Evolutionary conservation across 2,329 filamentous ascomycete species (phyloP), one percentile per base, ranked within the genome.

Genomic region (Fusarium austroafricanum): DNA sequence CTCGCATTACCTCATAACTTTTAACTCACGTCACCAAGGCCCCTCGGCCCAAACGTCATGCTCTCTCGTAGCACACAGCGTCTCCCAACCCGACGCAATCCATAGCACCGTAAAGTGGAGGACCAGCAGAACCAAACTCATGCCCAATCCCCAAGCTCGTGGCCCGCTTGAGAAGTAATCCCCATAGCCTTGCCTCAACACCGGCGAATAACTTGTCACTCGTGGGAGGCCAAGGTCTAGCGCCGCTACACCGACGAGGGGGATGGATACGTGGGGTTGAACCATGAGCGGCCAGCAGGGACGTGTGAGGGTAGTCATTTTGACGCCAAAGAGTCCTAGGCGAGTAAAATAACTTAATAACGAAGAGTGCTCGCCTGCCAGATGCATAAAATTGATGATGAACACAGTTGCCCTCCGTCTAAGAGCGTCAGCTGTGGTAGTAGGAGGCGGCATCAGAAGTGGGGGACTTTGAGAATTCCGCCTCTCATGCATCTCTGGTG

Each of bases 221-320:
- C 40, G 71, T 6, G 82, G 78, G 33, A 84, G 69, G 21, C 80
- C 83, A n/a, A 89, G 76, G 57, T 94, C 92, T 14, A 93, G 71
- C 2, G 86, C 87, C 10, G 92, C 93, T 10, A 95, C 77, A 5
- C 86, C 78, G 6, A 96, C 79, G 3, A 97, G 80, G 5, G 91
- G 88, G 68, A 90, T 89, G 6, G 88, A 83, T 6, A 94, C 79
- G 76, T 86, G 86, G 9, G 87, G 81, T 43, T 86, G 89, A n/a
- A 87, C 83, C 42, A 89, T 88, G 58, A 89, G 89, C 0, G 93
- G 93, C 75, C 88, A 88, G 76, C 94, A 97, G 1, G 90, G 86
- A 45, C 85, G 83, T 4, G 86, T 83, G 11, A 96, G 79, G 0
- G 88, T 87, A 14, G 85, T 79, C 10, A 94, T 79, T 77, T 97